These are phyloP conservation scores for Colletotrichum nymphaeae DNA, from an alignment of 2,329 filamentous ascomycete species.

Conservation along the genomic window DNA sequence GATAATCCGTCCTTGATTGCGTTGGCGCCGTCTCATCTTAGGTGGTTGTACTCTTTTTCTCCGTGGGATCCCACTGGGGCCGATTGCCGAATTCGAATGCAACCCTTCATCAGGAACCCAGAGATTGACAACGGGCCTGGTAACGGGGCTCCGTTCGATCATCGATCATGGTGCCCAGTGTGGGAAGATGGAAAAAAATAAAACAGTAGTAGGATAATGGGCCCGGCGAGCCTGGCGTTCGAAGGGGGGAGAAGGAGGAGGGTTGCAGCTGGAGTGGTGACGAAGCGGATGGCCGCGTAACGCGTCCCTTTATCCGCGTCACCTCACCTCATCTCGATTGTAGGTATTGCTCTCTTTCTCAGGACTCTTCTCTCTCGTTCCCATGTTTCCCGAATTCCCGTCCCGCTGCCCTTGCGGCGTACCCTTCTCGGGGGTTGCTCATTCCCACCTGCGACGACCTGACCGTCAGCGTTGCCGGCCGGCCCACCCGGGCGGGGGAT, in stretches of 20 bases:
- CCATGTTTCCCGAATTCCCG: neutral
- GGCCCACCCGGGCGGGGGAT: neutral
- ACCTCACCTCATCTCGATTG: slow-evolving; percentile 15
- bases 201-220: neutral
- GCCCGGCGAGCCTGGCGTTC: neutral
- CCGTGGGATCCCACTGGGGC: neutral
- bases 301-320: neutral
- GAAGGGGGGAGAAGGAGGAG: neutral
- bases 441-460: neutral
- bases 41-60: neutral
- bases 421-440: neutral
- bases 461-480: neutral
- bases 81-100: neutral
- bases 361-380: no score
- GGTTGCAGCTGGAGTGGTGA: neutral
- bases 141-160: neutral
- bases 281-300: slow-evolving; percentile 12
- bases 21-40: slow-evolving; percentile 27
- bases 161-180: no score
- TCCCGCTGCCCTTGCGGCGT: neutral
- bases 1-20: slow-evolving; percentile 8
- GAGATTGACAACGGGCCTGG: neutral
- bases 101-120: neutral
- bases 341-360: neutral
- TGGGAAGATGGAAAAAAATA: neutral